A percentile compares a stretch with the other conserved stretches of the same genome.
Conservation (phyloP, 2,329 filamentous ascomycete genomes). For the Fonsecaea erecta region DNA sequence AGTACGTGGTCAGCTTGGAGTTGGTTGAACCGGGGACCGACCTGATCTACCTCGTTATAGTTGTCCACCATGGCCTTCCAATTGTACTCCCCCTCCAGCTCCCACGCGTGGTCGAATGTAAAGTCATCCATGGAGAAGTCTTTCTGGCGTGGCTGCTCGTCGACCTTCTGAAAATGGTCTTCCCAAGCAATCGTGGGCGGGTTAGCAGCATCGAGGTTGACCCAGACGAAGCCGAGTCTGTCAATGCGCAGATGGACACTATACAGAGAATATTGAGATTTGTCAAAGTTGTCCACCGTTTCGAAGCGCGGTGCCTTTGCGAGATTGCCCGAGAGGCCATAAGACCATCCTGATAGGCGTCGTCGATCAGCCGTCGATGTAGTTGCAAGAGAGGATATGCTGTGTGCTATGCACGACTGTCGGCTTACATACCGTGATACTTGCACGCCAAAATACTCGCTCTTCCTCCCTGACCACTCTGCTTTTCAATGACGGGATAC, state of each 20-base stretch:
- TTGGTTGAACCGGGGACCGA: not conserved
- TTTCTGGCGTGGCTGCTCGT: conserved; percentile 52
- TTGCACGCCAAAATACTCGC: conserved; percentile 60
- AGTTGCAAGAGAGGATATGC: not conserved
- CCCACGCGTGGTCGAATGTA: conserved; percentile 62
- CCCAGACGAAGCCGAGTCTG: conserved; percentile 33
- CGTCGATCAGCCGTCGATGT: not conserved
- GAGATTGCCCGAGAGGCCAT: conserved; percentile 61
- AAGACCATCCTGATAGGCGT: conserved; percentile 58
- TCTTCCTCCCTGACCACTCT: conserved; percentile 27
- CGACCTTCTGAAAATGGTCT: conserved; percentile 57
- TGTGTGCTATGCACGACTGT: not conserved
- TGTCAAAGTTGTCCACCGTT: conserved; percentile 61
- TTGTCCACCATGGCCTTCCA: conserved; percentile 67
- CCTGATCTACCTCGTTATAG: conserved; percentile 60
- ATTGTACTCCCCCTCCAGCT: conserved; percentile 62
- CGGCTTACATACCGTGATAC: conserved; percentile 56
- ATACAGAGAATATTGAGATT: conserved; percentile 60
- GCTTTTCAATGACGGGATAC: conserved; percentile 55
- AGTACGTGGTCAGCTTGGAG: not conserved
- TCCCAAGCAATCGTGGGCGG: conserved; percentile 54
- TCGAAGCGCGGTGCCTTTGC: conserved; percentile 66
- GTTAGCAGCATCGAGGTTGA: conserved; percentile 29
- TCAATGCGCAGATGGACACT: conserved; percentile 31
- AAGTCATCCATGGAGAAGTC: conserved; percentile 60